These are phyloP conservation scores for Chlamydomonas sp. DNA, from an alignment of 139 green algal species.

Conservation along the genomic window DNA sequence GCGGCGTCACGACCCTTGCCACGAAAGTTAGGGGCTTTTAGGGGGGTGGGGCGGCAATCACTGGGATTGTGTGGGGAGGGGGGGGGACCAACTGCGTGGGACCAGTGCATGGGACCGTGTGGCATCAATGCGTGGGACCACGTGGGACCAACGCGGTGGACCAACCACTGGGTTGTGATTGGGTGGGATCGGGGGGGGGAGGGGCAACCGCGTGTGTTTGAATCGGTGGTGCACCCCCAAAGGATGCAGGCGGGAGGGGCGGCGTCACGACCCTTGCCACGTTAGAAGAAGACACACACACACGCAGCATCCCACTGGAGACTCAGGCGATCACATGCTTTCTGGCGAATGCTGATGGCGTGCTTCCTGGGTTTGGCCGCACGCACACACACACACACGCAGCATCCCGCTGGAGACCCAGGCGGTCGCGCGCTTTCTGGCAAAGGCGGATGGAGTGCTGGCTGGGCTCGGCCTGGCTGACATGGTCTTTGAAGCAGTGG, in stretches of 20 bases:
- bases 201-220: too few relatives aligned
- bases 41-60: too few relatives aligned
- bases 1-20: too few relatives aligned
- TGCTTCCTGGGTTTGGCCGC: background rate
- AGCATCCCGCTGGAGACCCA: constrained; percentile 65
- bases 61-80: too few relatives aligned
- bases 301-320: background rate
- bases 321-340: background rate
- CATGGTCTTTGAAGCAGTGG: constrained; percentile 70
- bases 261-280: constrained; percentile 87
- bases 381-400: constrained; percentile 4
- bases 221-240: constrained; percentile 35
- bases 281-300: constrained; percentile 26
- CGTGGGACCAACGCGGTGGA: too few relatives aligned
- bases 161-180: too few relatives aligned
- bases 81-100: too few relatives aligned
- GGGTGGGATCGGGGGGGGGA: too few relatives aligned
- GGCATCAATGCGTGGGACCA: too few relatives aligned
- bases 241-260: constrained; percentile 79
- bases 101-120: too few relatives aligned
- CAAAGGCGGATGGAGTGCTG: constrained; percentile 83
- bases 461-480: constrained; percentile 82
- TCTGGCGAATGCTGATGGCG: background rate
- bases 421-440: constrained; percentile 77
- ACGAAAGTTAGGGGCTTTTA: too few relatives aligned